Conservation (phyloP, 2,329 filamentous ascomycete genomes). For the Leptographium galeiforme region DNA sequence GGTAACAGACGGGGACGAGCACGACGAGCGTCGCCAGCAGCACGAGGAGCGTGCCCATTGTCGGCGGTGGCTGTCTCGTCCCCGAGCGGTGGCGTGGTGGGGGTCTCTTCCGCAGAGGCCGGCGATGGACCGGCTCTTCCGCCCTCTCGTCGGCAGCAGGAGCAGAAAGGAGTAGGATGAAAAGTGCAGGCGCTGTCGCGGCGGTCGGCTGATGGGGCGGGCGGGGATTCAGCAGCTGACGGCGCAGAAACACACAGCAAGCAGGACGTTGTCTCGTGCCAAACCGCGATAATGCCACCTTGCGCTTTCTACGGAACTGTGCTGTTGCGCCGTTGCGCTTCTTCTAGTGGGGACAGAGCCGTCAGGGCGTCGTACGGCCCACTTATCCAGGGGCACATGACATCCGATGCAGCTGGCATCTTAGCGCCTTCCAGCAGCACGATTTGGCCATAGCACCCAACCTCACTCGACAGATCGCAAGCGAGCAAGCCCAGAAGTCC, state of each 20-base stretch:
- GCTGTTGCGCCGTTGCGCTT: not conserved
- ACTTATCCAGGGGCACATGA: not conserved
- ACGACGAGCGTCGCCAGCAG: constrained; percentile 24
- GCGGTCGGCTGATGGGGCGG: not conserved
- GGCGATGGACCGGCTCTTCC: too few species aligned
- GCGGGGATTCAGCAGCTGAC: not conserved
- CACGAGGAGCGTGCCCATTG: constrained; percentile 4
- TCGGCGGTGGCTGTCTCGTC: not conserved
- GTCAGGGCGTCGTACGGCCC: not conserved
- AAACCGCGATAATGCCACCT: constrained; percentile 10
- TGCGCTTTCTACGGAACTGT: constrained; percentile 1
- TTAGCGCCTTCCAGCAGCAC: not conserved
- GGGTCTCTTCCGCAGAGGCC: too few species aligned
- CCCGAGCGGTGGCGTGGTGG: not conserved
- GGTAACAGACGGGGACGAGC: constrained; percentile 35
- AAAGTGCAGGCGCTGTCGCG: too few species aligned
- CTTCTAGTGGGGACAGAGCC: not conserved
- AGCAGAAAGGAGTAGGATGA: too few species aligned
- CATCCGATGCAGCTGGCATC: not conserved
- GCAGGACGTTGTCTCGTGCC: not conserved
- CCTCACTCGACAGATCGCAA: too few species aligned
- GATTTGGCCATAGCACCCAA: not conserved
- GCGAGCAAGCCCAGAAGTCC: not conserved
- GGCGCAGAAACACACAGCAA: not conserved
- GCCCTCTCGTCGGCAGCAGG: too few species aligned